These are phyloP conservation scores for Tardiomyces depauwii DNA, from an alignment of 1,139 yeast species.

Conservation along the genomic window DNA sequence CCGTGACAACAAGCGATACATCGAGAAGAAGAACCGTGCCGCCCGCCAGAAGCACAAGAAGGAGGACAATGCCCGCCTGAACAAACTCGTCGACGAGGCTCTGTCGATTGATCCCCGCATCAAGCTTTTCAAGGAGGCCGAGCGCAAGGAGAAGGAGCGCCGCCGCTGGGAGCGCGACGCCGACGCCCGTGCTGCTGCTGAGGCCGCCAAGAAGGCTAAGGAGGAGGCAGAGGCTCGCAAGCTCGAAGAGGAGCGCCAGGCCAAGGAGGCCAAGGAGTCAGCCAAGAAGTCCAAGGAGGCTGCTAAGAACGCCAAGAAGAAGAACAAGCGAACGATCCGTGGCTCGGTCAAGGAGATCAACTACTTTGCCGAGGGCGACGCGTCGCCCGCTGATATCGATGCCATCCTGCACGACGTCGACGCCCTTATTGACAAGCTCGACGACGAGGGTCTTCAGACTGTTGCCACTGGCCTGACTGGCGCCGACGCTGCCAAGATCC, in stretches of 20 bases:
- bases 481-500: constrained; percentile 8
- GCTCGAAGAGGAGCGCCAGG: constrained; percentile 57
- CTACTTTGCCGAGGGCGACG: constrained; percentile 71
- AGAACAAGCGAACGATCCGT: constrained; percentile 92
- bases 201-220: constrained; percentile 67
- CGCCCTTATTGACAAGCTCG: constrained; percentile 63
- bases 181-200: constrained; percentile 93
- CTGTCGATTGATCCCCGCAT: constrained; percentile 89
- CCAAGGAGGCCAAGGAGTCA: constrained; percentile 47
- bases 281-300: constrained; percentile 94
- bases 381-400: constrained; percentile 49
- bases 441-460: constrained; percentile 61
- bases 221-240: constrained; percentile 83
- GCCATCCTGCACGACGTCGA: constrained; percentile 52
- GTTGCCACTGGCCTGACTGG: constrained; percentile 35
- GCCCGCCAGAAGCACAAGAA: constrained; percentile 97
- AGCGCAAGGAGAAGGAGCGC: constrained; percentile 89
- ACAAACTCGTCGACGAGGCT: constrained; percentile 82
- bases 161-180: constrained; percentile 98
- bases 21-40: constrained; percentile 93
- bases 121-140: constrained; percentile 83
- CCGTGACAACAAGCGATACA: constrained; percentile 98
- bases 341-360: constrained; percentile 69
- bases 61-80: constrained; percentile 87
- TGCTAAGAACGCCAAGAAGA: constrained; percentile 93